phyloP scores from a whole-genome alignment of 1,139 yeast genomes.

The Geotrichum candidum region DNA sequence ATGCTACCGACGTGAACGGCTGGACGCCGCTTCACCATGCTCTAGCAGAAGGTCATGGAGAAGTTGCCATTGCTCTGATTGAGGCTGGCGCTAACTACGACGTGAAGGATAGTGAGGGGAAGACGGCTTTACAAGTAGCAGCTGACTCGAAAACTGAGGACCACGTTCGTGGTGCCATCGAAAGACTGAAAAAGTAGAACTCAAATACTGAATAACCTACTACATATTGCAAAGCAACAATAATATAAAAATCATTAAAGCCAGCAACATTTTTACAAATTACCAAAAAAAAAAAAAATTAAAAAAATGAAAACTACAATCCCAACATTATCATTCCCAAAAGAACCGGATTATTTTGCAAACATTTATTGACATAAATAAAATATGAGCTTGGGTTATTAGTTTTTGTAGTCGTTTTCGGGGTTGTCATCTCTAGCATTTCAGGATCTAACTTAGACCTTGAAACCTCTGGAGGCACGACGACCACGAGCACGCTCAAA shows the following conservation, averaged over 20 bases:
- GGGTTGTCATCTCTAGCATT: neutral
- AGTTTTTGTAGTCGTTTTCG: neutral
- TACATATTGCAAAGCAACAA: neutral
- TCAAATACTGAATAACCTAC: neutral
- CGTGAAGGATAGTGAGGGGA: conserved; percentile 46
- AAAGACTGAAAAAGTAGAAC: neutral
- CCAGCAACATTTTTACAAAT: neutral
- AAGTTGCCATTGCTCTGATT: conserved; percentile 58
- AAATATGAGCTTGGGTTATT: neutral
- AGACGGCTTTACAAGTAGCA: conserved; percentile 55
- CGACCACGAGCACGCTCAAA: conserved; percentile 99
- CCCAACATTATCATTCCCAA: neutral
- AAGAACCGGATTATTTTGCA: neutral
- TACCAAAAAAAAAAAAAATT: neutral
- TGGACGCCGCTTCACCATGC: conserved; percentile 93
- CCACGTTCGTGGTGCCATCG: neutral
- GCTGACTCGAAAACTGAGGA: conserved; percentile 46
- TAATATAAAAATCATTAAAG: neutral
- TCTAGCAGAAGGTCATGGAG: conserved; percentile 84
- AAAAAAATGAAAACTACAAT: too few species aligned
- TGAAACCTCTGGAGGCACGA: conserved; percentile 99
- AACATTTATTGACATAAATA: conserved; percentile 10
- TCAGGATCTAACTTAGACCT: conserved; percentile 60
- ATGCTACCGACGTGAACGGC: conserved; percentile 62
- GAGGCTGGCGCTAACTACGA: conserved; percentile 61